These are phyloP conservation scores for Colletotrichum tanaceti DNA, from an alignment of 2,329 filamentous ascomycete genomes.

Conservation along the genomic window DNA sequence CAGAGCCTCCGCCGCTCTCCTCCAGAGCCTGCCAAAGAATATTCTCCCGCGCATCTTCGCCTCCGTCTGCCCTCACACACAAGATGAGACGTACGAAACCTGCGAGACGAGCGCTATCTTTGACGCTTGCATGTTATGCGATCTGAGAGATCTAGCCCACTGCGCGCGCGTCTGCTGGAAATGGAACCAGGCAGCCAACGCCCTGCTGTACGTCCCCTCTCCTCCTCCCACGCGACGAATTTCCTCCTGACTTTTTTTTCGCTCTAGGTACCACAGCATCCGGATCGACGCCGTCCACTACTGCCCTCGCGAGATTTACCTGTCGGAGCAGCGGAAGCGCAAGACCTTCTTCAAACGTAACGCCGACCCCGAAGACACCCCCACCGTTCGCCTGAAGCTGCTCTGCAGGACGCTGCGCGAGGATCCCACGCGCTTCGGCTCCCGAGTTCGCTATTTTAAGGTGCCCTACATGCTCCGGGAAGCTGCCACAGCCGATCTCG, in stretches of 20 bases:
- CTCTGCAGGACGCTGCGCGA: conserved; percentile 86
- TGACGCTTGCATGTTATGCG: conserved; percentile 91
- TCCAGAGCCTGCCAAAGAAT: conserved; percentile 70
- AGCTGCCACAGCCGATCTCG: conserved; percentile 84
- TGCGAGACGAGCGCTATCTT: conserved; percentile 84
- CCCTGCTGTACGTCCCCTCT: conserved; percentile 71
- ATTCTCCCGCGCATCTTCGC: conserved; percentile 82
- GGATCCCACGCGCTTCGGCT: conserved; percentile 74
- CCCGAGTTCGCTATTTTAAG: conserved; percentile 82
- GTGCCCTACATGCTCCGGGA: conserved; percentile 95
- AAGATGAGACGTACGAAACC: conserved; percentile 81
- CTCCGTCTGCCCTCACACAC: conserved; percentile 84
- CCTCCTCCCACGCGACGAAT: conserved; percentile 19
- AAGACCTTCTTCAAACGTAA: conserved; percentile 80
- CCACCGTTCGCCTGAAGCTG: conserved; percentile 79
- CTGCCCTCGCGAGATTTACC: conserved; percentile 85
- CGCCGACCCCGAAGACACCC: conserved; percentile 82
- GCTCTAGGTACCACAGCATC: conserved; percentile 82
- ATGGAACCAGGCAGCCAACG: conserved; percentile 71
- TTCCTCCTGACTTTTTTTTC: conserved; percentile 27
- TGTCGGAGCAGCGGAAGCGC: conserved; percentile 82
- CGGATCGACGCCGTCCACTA: conserved; percentile 96
- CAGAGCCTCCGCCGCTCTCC: conserved; percentile 54
- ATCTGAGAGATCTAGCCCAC: conserved; percentile 87
- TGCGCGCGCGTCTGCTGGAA: conserved; percentile 78